Evolutionary conservation across 2,329 filamentous ascomycete species (phyloP).

Genomic region (Fusarium sp.): DNA sequence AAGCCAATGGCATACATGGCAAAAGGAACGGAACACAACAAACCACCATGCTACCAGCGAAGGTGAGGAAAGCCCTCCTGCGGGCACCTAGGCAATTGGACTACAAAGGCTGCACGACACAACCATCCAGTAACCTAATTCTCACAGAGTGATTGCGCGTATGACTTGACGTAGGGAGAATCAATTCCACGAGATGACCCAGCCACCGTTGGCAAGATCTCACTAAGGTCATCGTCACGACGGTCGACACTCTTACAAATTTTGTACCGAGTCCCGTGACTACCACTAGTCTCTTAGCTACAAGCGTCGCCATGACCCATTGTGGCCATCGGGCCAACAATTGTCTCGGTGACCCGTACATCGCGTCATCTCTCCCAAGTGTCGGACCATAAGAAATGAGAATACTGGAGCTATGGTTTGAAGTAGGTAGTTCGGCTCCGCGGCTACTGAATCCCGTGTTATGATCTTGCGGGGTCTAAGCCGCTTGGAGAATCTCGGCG

Average conservation of each 20-base stretch:
- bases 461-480: background rate
- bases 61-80: background rate
- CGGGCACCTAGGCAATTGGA: background rate
- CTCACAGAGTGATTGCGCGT: background rate
- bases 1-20: background rate
- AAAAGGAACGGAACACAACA: background rate
- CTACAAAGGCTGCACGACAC: background rate
- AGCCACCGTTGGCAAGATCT: background rate
- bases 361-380: background rate
- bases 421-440: background rate
- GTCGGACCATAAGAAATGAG: background rate
- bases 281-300: background rate
- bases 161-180: background rate
- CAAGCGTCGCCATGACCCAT: background rate
- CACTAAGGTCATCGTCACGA: background rate
- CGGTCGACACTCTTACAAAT: background rate
- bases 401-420: background rate
- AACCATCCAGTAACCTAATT: too few species aligned
- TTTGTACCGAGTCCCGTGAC: background rate
- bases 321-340: background rate
- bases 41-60: background rate
- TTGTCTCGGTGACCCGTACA: background rate
- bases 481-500: background rate
- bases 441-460: background rate
- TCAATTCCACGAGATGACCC: background rate